Conservation (phyloP, 306 rosid species). For the Sesbania bispinosa region DNA sequence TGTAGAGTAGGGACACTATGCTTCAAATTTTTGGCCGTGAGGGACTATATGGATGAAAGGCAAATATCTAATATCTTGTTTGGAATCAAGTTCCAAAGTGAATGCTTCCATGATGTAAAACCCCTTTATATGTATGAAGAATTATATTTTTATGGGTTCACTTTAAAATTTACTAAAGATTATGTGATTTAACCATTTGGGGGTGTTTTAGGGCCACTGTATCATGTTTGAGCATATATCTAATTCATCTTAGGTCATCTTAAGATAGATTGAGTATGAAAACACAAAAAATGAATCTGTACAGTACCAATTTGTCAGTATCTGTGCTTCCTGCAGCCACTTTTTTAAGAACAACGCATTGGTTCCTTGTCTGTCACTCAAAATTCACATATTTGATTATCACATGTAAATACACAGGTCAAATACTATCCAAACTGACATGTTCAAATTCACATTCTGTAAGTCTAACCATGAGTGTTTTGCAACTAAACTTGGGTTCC, state of each 20-base stretch:
- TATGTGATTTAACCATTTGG: slow-evolving; percentile 1
- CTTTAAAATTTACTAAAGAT: not conserved
- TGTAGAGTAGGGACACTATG: not conserved
- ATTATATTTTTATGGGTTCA: not conserved
- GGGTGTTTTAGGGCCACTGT: not conserved
- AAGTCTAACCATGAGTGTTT: not conserved
- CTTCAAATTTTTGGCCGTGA: not conserved
- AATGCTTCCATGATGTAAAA: not conserved
- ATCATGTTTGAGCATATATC: slow-evolving; percentile 7
- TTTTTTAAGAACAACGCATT: not conserved
- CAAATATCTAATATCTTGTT: not conserved
- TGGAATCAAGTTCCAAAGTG: not conserved
- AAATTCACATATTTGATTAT: not conserved
- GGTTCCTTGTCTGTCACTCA: slow-evolving; percentile 13
- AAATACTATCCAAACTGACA: not conserved
- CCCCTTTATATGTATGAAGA: not conserved
- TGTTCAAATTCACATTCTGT: not conserved
- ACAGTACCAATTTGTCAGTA: not conserved
- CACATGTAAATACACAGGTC: not conserved
- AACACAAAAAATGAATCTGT: not conserved
- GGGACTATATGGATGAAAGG: not conserved
- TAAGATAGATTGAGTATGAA: not conserved
- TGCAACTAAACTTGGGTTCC: slow-evolving; percentile 7
- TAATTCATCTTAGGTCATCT: not conserved
- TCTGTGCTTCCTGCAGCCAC: not conserved